Evolutionary conservation across 2,329 filamentous ascomycete genomes (phyloP).

Genomic region (Colletotrichum tamarilloi): DNA sequence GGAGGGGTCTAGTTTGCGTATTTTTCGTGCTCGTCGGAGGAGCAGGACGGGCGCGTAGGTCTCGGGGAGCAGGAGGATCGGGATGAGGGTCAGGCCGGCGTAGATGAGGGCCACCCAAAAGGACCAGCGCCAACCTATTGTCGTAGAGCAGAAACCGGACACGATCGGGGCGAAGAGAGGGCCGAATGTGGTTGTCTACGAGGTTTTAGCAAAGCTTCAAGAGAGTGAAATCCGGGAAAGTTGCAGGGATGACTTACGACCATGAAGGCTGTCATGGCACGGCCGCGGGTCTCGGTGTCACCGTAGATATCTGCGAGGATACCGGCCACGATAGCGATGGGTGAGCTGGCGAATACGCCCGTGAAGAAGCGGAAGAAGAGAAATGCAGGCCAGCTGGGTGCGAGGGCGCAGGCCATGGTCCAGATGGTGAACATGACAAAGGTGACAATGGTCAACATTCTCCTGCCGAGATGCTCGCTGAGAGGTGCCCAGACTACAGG

Average conservation of each 20-base stretch:
- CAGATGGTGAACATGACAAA: constrained; percentile 62
- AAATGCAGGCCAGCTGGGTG: constrained; percentile 63
- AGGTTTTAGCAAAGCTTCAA: background rate
- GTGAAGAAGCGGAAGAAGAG: constrained; percentile 66
- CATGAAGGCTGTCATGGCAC: constrained; percentile 73
- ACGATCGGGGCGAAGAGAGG: constrained; percentile 75
- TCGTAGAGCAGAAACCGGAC: constrained; percentile 68
- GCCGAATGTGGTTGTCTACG: constrained; percentile 70
- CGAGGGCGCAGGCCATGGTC: constrained; percentile 66
- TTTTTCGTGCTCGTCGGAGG: constrained; percentile 63
- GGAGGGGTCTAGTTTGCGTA: constrained; percentile 67
- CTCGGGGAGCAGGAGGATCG: constrained; percentile 74
- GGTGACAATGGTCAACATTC: constrained; percentile 55
- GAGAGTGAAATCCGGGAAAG: background rate
- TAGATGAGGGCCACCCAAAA: constrained; percentile 79
- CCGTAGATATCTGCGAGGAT: constrained; percentile 75
- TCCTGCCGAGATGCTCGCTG: constrained; percentile 72
- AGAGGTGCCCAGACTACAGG: constrained; percentile 73
- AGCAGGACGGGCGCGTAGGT: constrained; percentile 71
- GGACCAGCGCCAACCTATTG: constrained; percentile 75
- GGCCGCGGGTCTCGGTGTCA: constrained; percentile 64
- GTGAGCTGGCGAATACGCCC: constrained; percentile 66
- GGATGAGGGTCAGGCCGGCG: constrained; percentile 69
- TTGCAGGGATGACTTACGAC: constrained; percentile 54
- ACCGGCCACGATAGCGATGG: constrained; percentile 71